Percentiles rank a stretch among this genome's conserved stretches.
Evolutionary conservation across 2,329 filamentous ascomycete species (phyloP).

Genomic region (Epichloe amarillans): DNA sequence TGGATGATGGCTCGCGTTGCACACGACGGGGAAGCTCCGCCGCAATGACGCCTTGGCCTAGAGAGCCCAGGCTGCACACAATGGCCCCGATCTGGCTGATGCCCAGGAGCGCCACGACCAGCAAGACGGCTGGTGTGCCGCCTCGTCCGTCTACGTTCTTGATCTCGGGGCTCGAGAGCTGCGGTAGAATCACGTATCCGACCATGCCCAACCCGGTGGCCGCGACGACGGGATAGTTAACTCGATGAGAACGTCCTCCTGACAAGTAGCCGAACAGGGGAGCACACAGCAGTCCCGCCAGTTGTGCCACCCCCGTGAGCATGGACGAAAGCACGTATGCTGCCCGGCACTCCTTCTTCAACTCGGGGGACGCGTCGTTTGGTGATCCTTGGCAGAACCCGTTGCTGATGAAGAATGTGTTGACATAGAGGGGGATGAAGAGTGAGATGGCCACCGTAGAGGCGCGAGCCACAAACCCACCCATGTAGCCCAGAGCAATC

Average conservation of each 20-base stretch:
- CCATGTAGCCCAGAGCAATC: slow-evolving; percentile 79
- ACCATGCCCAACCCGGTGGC: slow-evolving; percentile 61
- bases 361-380: slow-evolving; percentile 50
- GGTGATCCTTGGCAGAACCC: slow-evolving; percentile 63
- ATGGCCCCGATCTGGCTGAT: slow-evolving; percentile 94
- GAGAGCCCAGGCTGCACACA: slow-evolving; percentile 81
- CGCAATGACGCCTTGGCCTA: slow-evolving; percentile 65
- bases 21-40: slow-evolving; percentile 24
- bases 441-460: slow-evolving; percentile 91
- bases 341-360: slow-evolving; percentile 71
- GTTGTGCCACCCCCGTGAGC: slow-evolving; percentile 77
- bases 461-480: slow-evolving; percentile 86
- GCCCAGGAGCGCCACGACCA: slow-evolving; percentile 69
- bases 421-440: slow-evolving; percentile 87
- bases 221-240: slow-evolving; percentile 62
- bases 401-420: slow-evolving; percentile 72
- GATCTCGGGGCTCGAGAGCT: slow-evolving; percentile 64
- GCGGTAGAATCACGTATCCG: slow-evolving; percentile 66
- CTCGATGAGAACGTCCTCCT: slow-evolving; percentile 49
- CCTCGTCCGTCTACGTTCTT: slow-evolving; percentile 49
- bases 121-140: slow-evolving; percentile 55
- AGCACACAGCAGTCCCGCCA: slow-evolving; percentile 71
- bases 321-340: slow-evolving; percentile 84
- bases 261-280: slow-evolving; percentile 84
- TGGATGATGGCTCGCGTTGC: slow-evolving; percentile 14